These are phyloP conservation scores for Triadica sebifera DNA, from an alignment of 345 rosid genomes.

Conservation along the genomic window DNA sequence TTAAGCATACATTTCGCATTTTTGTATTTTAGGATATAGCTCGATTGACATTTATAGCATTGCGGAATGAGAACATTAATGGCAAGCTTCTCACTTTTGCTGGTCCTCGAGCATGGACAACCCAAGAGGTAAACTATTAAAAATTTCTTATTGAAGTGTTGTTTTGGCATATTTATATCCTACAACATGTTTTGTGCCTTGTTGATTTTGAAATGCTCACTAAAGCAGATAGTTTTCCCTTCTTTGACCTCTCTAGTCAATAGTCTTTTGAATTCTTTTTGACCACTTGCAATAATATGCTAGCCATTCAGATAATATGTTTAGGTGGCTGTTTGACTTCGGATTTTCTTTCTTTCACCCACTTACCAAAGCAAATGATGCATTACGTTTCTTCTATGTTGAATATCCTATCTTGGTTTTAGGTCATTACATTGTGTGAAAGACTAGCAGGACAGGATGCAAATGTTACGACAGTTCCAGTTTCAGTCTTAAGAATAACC, in stretches of 20 bases:
- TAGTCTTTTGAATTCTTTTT: background rate
- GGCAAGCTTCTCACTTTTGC: conserved; percentile 90
- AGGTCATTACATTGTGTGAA: conserved; percentile 93
- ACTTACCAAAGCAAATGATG: background rate
- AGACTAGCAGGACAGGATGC: conserved; percentile 99
- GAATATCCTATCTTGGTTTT: conserved; percentile 15
- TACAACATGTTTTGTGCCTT: background rate
- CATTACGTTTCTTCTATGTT: conserved; percentile 1
- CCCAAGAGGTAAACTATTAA: conserved; percentile 68
- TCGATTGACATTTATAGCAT: conserved; percentile 76
- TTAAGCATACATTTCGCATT: background rate
- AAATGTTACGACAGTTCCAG: conserved; percentile 92
- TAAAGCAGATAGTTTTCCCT: background rate
- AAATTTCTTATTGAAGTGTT: background rate
- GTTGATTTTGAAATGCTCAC: background rate
- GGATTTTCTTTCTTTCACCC: background rate
- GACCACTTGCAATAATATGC: background rate
- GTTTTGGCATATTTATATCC: background rate
- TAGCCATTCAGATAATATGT: background rate
- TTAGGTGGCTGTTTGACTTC: background rate
- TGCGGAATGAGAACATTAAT: conserved; percentile 65
- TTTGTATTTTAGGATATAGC: conserved; percentile 69
- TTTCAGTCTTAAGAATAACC: conserved; percentile 69
- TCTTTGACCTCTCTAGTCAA: background rate
- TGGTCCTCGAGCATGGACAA: conserved; percentile 98